Base-by-base conservation (phyloP, 176 grass and related monocot species). In the Bolboschoenus planiculmis region DNA sequence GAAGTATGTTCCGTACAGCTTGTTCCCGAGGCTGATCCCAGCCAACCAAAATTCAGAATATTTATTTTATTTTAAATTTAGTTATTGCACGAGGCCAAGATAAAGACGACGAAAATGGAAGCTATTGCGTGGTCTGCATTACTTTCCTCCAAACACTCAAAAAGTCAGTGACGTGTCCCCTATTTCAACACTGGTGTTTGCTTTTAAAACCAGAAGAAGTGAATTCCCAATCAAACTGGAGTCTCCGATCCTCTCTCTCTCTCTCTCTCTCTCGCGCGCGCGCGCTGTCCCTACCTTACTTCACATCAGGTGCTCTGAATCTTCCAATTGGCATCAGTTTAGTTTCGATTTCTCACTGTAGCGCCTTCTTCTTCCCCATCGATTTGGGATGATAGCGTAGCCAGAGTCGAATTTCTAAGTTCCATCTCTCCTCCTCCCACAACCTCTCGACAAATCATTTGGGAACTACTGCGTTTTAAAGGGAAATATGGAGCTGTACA, bases 401-500 rank as follows among this genome's bases (percentile, higher is more conserved):
- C 33, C 4, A 33, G 60, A 30, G 11, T 33, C 5, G 0, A 39
- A 37, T 39, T n/a, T 35, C n/a, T n/a, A n/a, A n/a, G n/a, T n/a
- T n/a, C n/a, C n/a, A n/a, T n/a, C n/a, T n/a, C n/a, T n/a, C n/a
- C n/a, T n/a, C n/a, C n/a, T n/a, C n/a, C n/a, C n/a, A n/a, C n/a
- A n/a, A n/a, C n/a, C n/a, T n/a, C n/a, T n/a, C n/a, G n/a, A n/a
- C n/a, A n/a, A n/a, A n/a, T n/a, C n/a, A n/a, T n/a, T n/a, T n/a
- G n/a, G n/a, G n/a, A n/a, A n/a, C n/a, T n/a, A n/a, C n/a, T 67
- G 33, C 16, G 7, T 71, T 24, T 1, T 31, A 42, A 71, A 71
- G 26, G 50, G 56, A 72, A 84, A 51, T 24, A 97, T 97, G 95
- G 95, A 91, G 70, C 84, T 92, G 35, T 94, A 88, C 81, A 91